Evolutionary conservation across 1,284 basidiomycete species (phyloP), one percentile per base, ranked within the genome.

Genomic region (Cutaneotrichosporon cyanovorans): DNA sequence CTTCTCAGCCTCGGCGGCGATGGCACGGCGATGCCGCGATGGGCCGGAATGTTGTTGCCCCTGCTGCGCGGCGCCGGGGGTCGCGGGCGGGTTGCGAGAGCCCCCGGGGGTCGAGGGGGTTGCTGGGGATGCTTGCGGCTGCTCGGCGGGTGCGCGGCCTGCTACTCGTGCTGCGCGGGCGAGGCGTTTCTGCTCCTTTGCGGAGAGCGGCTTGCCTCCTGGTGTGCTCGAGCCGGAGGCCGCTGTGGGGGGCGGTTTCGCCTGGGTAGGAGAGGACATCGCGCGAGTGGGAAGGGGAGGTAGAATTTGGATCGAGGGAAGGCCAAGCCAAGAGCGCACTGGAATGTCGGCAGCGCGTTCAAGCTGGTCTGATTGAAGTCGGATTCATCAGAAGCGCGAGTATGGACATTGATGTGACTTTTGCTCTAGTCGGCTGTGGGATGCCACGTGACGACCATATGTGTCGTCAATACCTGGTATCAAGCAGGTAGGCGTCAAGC

Each of bases 161-260:
- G 68, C 66, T n/a, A 71, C 65, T 11, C 58, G 58, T 11, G 71
- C 71, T 9, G 71, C 71, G 34, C 71, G 55, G 46, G 66, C 68
- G 38, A 65, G 67, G 54, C 68, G 68, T 51, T 72, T 71, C 19
- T 59, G 45, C 40, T 69, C 68, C 48, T 71, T 72, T 28, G 66
- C 66, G 1, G 63, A 60, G 45, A 64, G 62, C 18, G 40, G 53
- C 47, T 63, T 63, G 25, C 42, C 48, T 18, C 21, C 37, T 20
- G 16, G 36, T 19, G 36, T 21, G 20, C 36, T 21, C 18, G 16
- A 20, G 15, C 32, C 32, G 7, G 14, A 15, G 9, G 32, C 14
- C n/a, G 32, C 6, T 8, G 32, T 15, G 32, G 32, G 9, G 7
- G 32, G 32, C n/a, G 32, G 14, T 34, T 14, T 14, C 15, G 32